Evolutionary conservation across 768 basidiomycete genomes (phyloP).

Genomic region (Amanita phalloides): DNA sequence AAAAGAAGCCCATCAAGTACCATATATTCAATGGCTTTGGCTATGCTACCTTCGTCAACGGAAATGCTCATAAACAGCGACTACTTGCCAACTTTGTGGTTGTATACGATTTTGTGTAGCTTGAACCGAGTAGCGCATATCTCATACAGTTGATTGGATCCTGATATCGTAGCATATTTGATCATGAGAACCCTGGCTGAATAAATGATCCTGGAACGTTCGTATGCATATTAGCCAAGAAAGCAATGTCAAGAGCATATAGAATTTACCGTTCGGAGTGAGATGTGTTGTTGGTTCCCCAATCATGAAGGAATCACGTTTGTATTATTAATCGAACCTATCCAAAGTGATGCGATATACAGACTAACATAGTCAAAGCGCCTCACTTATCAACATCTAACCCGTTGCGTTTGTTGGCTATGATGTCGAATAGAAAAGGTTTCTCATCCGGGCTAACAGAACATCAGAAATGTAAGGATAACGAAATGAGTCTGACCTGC

Average conservation of each 20-base stretch:
- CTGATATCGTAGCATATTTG: conserved; percentile 74
- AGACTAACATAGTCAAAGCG: background rate
- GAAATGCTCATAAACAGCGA: background rate
- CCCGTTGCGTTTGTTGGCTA: conserved; percentile 73
- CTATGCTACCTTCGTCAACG: conserved; percentile 21
- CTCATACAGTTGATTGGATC: conserved; percentile 67
- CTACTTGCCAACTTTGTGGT: conserved; percentile 59
- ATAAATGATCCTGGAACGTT: conserved; percentile 45
- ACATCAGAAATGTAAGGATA: background rate
- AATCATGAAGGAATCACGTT: conserved; percentile 61
- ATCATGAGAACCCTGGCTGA: conserved; percentile 64
- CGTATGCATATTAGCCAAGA: background rate
- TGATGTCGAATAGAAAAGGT: conserved; percentile 73
- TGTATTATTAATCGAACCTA: conserved; percentile 80
- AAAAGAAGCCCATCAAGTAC: conserved; percentile 63
- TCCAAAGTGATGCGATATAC: background rate
- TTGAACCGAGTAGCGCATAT: conserved; percentile 67
- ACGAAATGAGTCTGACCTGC: conserved; percentile 27
- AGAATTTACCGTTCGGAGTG: conserved; percentile 30
- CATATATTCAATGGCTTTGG: conserved; percentile 77
- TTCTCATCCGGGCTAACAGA: conserved; percentile 39
- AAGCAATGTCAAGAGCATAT: background rate
- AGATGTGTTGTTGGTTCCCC: conserved; percentile 52
- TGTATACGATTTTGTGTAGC: conserved; percentile 77
- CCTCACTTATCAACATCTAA: conserved; percentile 82